Conservation (phyloP, 345 rosid genomes). For the Laguncularia racemosa region DNA sequence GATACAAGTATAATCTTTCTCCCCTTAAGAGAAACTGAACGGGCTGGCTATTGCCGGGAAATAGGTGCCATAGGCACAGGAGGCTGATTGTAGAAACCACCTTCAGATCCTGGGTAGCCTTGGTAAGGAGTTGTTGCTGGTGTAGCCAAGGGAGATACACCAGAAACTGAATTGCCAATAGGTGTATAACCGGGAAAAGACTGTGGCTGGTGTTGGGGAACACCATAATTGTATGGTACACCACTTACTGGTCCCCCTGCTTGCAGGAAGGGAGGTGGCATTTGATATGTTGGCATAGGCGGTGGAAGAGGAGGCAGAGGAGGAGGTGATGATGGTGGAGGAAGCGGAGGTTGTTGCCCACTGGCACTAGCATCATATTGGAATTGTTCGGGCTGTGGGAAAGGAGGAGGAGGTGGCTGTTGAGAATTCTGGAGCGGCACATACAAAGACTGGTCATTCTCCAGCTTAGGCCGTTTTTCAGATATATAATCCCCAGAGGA, state of each 20-base stretch:
- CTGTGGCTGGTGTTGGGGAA: constrained; percentile 34
- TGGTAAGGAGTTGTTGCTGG: constrained; percentile 44
- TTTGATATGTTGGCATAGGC: constrained; percentile 48
- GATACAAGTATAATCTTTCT: background rate
- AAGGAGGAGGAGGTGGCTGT: constrained; percentile 18
- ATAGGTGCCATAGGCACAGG: constrained; percentile 54
- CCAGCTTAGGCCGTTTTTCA: constrained; percentile 73
- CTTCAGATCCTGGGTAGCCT: constrained; percentile 60
- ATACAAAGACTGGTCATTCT: constrained; percentile 37
- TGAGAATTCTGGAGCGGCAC: constrained; percentile 36
- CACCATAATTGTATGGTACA: constrained; percentile 42
- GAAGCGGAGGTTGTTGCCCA: constrained; percentile 39
- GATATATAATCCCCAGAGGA: constrained; percentile 39
- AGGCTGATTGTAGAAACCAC: constrained; percentile 51
- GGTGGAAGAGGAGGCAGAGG: constrained; percentile 40
- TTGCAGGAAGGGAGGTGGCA: constrained; percentile 32
- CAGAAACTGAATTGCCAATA: constrained; percentile 26
- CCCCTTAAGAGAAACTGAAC: background rate
- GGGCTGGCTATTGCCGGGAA: constrained; percentile 46
- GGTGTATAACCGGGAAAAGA: constrained; percentile 32
- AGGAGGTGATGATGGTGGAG: constrained; percentile 50
- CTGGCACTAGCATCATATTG: constrained; percentile 19
- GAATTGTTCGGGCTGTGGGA: constrained; percentile 24
- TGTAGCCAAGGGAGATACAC: constrained; percentile 35
- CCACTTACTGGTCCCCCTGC: constrained; percentile 41